A percentile compares a stretch with the other conserved stretches of the same genome.
phyloP scores from a whole-genome alignment of 169 alveolate genomes.

The Perkinsus chesapeaki region DNA sequence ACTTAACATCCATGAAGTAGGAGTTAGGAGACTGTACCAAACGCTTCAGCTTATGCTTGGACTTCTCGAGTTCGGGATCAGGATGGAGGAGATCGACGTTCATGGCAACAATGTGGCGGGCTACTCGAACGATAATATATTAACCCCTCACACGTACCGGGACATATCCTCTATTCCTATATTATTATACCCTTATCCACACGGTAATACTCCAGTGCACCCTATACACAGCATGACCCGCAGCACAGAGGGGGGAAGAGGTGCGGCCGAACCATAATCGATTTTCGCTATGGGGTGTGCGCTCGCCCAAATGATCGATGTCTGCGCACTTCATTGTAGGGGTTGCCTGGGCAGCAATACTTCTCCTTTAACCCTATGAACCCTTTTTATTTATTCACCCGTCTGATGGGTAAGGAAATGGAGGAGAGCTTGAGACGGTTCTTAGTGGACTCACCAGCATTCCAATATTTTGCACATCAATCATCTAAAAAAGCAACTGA shows the following conservation, averaged over 20 bases:
- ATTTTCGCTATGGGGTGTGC: neutral
- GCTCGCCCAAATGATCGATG: neutral
- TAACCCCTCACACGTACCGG: neutral
- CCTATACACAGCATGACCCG: neutral
- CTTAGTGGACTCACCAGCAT: neutral
- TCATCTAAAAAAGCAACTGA: neutral
- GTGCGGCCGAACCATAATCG: neutral
- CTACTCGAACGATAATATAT: neutral
- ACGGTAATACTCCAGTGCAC: neutral
- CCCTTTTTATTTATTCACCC: neutral
- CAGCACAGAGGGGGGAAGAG: neutral
- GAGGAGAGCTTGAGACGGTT: neutral
- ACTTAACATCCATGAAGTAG: slow-evolving; percentile 94
- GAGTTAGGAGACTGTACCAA: slow-evolving; percentile 94
- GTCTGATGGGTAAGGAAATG: neutral
- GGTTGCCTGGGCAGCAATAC: neutral
- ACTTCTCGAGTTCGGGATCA: slow-evolving; percentile 86
- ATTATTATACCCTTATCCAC: neutral
- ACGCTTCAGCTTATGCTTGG: slow-evolving; percentile 91
- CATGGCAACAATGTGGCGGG: slow-evolving; percentile 52
- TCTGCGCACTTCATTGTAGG: neutral
- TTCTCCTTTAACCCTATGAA: neutral
- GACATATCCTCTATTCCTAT: neutral
- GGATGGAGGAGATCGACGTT: slow-evolving; percentile 90
- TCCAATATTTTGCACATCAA: neutral